phyloP scores from a whole-genome alignment of 345 rosid genomes.

The Stellera chamaejasme region DNA sequence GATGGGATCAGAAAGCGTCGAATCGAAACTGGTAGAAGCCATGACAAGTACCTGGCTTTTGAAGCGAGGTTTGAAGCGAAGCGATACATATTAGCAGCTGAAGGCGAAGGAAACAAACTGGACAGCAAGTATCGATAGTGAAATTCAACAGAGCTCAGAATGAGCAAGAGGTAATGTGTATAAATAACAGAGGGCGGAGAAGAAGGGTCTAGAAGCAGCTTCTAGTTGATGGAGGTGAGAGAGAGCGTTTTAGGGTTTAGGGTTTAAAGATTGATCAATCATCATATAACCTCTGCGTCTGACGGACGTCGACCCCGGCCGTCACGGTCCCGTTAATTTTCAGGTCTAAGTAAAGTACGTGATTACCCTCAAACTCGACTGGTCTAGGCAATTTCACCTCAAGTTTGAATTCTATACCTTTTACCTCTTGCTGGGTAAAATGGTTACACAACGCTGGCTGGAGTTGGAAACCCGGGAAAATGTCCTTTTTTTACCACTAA shows the following conservation, averaged over 20 bases:
- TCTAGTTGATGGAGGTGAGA: slow-evolving; percentile 2
- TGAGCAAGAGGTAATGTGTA: slow-evolving; percentile 6
- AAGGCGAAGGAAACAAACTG: background rate
- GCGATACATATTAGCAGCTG: slow-evolving; percentile 42
- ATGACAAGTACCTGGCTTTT: slow-evolving; percentile 42
- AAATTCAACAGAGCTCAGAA: too few species aligned
- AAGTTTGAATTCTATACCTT: too few species aligned
- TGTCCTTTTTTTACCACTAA: too few species aligned
- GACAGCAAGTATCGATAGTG: background rate
- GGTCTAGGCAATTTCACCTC: too few species aligned
- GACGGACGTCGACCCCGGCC: too few species aligned
- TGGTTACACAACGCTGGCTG: too few species aligned
- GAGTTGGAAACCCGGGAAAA: too few species aligned
- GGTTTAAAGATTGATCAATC: slow-evolving; percentile 25
- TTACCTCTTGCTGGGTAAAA: too few species aligned
- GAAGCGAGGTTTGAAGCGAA: slow-evolving; percentile 55
- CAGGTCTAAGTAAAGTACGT: too few species aligned
- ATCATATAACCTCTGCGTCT: too few species aligned
- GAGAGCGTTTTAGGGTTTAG: slow-evolving; percentile 34
- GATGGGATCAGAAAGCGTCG: background rate
- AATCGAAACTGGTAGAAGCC: background rate
- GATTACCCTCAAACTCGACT: too few species aligned
- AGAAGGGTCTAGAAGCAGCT: slow-evolving; percentile 45
- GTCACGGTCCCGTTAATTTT: too few species aligned
- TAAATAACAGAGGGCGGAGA: slow-evolving; percentile 16